These are phyloP conservation scores for Chenopodium album DNA, from an alignment of 148 eudicot genomes.

Conservation along the genomic window DNA sequence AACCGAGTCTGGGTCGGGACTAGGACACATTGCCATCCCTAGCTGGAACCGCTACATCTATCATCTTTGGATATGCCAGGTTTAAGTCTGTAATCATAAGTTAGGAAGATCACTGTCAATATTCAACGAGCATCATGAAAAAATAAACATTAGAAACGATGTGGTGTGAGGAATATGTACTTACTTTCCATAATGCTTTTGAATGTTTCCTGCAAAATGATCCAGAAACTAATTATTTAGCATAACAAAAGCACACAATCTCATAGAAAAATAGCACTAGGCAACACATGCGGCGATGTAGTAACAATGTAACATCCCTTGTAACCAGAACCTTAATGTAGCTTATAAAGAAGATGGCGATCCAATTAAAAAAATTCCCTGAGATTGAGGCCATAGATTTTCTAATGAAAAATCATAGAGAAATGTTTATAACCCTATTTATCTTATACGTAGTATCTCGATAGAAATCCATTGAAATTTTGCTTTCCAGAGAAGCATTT, in stretches of 20 bases:
- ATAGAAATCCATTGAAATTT: not conserved
- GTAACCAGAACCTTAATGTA: not conserved
- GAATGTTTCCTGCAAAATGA: conserved; percentile 71
- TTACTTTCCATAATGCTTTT: conserved; percentile 81
- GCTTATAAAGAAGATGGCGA: not conserved
- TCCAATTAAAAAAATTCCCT: too few species aligned
- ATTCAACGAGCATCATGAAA: not conserved
- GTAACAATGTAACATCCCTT: not conserved
- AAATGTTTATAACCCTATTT: not conserved
- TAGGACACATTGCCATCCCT: too few species aligned
- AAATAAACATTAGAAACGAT: not conserved
- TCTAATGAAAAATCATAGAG: not conserved
- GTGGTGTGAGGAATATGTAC: conserved; percentile 23
- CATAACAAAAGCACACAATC: not conserved
- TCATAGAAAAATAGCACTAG: not conserved
- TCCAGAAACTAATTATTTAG: not conserved
- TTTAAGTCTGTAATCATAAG: conserved; percentile 60
- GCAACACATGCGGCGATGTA: not conserved
- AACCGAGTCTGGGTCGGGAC: too few species aligned
- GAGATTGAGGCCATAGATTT: not conserved
- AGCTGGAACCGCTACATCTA: conserved; percentile 74
- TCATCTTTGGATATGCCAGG: conserved; percentile 89
- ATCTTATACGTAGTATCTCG: not conserved
- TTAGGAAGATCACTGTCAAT: not conserved
- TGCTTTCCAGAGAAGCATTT: not conserved